phyloP scores from a whole-genome alignment of 805 yeast species.

The Barnettozyma californica region DNA sequence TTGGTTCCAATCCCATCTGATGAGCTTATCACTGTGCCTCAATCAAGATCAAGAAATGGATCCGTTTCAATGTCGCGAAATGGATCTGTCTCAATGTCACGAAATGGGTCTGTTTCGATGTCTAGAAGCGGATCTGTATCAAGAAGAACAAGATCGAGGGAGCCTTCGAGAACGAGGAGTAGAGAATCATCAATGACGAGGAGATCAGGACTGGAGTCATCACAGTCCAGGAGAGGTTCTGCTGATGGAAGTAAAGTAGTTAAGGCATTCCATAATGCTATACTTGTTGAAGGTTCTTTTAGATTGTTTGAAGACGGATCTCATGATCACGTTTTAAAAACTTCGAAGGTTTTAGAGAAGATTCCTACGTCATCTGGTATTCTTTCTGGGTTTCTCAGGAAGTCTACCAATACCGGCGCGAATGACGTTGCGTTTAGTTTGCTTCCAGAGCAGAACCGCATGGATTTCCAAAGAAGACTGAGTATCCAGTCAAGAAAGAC shows the following conservation, averaged over 20 bases:
- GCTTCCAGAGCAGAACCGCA: slow-evolving; percentile 25
- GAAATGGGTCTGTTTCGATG: background rate
- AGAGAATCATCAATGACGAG: slow-evolving; percentile 7
- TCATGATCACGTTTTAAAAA: slow-evolving; percentile 23
- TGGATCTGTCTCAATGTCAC: slow-evolving; percentile 3
- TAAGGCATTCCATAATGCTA: background rate
- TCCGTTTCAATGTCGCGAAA: slow-evolving; percentile 2
- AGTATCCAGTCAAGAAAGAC: slow-evolving; percentile 25
- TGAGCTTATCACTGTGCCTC: background rate
- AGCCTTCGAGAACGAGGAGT: slow-evolving; percentile 5
- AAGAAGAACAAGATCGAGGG: background rate
- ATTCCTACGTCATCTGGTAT: slow-evolving; percentile 17
- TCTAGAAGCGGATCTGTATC: background rate
- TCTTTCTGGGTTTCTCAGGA: slow-evolving; percentile 21
- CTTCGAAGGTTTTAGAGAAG: slow-evolving; percentile 21
- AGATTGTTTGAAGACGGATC: slow-evolving; percentile 20
- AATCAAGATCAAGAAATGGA: slow-evolving; percentile 3
- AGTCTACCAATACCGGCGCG: slow-evolving; percentile 7
- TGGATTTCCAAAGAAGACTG: slow-evolving; percentile 25
- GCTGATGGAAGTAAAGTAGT: background rate
- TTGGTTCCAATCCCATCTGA: background rate
- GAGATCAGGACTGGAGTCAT: background rate
- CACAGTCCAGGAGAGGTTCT: slow-evolving; percentile 2
- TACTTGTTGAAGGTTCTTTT: slow-evolving; percentile 13
- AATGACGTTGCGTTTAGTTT: slow-evolving; percentile 23